Percentiles rank a stretch among this genome's conserved stretches.
Evolutionary conservation across 1,139 yeast species (phyloP).

Genomic region (Kodamaea sp.): DNA sequence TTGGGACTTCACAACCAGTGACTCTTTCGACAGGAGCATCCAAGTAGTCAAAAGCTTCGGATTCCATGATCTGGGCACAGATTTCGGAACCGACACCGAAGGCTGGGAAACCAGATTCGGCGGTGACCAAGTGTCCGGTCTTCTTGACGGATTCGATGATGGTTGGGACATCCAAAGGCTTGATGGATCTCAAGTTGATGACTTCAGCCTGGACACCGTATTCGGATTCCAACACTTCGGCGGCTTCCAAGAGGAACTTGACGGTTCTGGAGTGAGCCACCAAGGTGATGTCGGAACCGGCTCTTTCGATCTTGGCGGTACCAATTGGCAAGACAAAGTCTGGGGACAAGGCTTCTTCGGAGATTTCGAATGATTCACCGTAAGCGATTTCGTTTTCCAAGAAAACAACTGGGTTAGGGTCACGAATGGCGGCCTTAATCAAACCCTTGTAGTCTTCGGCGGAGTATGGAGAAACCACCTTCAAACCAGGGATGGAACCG

Average conservation of each 20-base stretch:
- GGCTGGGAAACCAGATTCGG: slow-evolving; percentile 97
- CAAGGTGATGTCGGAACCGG: slow-evolving; percentile 87
- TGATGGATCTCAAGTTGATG: slow-evolving; percentile 91
- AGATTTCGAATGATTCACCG: slow-evolving; percentile 87
- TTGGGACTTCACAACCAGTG: slow-evolving; percentile 99
- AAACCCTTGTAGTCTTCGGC: slow-evolving; percentile 97
- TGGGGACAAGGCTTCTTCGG: slow-evolving; percentile 84
- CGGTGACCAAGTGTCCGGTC: slow-evolving; percentile 94
- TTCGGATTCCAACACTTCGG: slow-evolving; percentile 79
- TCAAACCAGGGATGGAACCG: slow-evolving; percentile 96
- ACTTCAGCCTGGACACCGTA: slow-evolving; percentile 92
- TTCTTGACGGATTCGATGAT: slow-evolving; percentile 88
- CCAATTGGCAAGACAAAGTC: slow-evolving; percentile 94
- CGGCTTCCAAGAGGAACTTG: slow-evolving; percentile 83
- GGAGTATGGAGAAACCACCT: slow-evolving; percentile 92
- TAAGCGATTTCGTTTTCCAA: slow-evolving; percentile 94
- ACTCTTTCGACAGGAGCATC: slow-evolving; percentile 99
- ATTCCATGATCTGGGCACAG: slow-evolving; percentile 97
- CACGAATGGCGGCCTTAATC: slow-evolving; percentile 94
- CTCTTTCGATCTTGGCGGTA: slow-evolving; percentile 91
- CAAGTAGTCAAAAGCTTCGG: slow-evolving; percentile 96
- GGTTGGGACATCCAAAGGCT: slow-evolving; percentile 91
- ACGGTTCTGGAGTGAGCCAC: slow-evolving; percentile 94
- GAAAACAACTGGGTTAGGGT: slow-evolving; percentile 96
- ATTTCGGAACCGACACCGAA: slow-evolving; percentile 99